These are phyloP conservation scores for Annulohypoxylon bovei DNA, from an alignment of 495 filamentous ascomycete genomes.

Conservation along the genomic window DNA sequence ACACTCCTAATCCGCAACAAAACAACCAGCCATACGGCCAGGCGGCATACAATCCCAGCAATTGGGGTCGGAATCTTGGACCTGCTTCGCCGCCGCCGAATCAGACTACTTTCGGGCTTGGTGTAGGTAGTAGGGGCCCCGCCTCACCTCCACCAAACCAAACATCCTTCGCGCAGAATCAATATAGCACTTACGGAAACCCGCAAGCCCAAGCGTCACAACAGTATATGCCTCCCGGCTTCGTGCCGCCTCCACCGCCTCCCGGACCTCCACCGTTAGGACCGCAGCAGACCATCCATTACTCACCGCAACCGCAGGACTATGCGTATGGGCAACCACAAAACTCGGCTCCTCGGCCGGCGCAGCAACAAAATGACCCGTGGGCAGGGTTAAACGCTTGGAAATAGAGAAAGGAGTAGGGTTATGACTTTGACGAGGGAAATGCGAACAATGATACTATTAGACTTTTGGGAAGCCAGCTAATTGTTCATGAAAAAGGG, in stretches of 20 bases:
- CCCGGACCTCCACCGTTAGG: slow-evolving; percentile 80
- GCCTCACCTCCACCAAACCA: slow-evolving; percentile 65
- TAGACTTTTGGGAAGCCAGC: slow-evolving; percentile 22
- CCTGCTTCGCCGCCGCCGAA: slow-evolving; percentile 60
- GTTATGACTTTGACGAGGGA: slow-evolving; percentile 27
- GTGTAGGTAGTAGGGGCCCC: slow-evolving; percentile 53
- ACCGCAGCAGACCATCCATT: slow-evolving; percentile 71
- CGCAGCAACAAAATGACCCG: slow-evolving; percentile 67
- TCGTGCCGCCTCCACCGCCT: slow-evolving; percentile 91
- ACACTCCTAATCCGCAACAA: slow-evolving; percentile 40
- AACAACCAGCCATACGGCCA: slow-evolving; percentile 52
- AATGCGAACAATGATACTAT: slow-evolving; percentile 21
- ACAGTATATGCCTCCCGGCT: slow-evolving; percentile 76
- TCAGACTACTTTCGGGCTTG: slow-evolving; percentile 58
- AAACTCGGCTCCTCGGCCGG: slow-evolving; percentile 48
- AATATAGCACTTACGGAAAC: slow-evolving; percentile 59
- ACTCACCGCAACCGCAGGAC: slow-evolving; percentile 58
- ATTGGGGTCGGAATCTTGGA: slow-evolving; percentile 59
- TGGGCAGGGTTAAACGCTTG: slow-evolving; percentile 90
- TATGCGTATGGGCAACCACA: slow-evolving; percentile 49
- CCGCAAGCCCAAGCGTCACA: slow-evolving; percentile 50
- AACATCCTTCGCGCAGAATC: slow-evolving; percentile 53
- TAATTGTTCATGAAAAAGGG: slow-evolving; percentile 8
- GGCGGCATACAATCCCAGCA: slow-evolving; percentile 58
- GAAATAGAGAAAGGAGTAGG: slow-evolving; percentile 64